Evolutionary conservation across 345 rosid species (phyloP), one percentile per base, ranked within the genome.

Genomic region (Excoecaria cochinchinensis): DNA sequence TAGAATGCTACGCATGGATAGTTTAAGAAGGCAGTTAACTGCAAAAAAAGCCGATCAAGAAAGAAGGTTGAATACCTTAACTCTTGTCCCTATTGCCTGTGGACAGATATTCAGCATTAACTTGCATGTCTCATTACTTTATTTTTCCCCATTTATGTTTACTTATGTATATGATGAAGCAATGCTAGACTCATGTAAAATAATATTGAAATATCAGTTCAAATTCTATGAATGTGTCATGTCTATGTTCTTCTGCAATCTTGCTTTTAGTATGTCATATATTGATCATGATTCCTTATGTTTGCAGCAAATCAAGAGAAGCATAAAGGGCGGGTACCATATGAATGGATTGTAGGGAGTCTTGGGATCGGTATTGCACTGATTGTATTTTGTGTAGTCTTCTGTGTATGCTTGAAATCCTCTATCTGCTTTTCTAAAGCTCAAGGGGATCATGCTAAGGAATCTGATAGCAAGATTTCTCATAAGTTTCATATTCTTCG

Each of bases 261-360:
- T 16, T 42, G 78, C 55, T 74, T 66, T 13, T 24, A 16, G 36
- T 60, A 67, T 46, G 56, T 40, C 52, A 78, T 67, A 57, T 69
- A 73, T 55, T 66, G 38, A 64, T 55, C 25, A 70, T 1, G 46
- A 11, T 74, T 21, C 56, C 17, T 16, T 71, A 67, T 77, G 60
- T 77, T 77, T 84, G 87, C 92, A 91, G 99, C 69, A 65, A 85
- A 63, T 72, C 78, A 82, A 80, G 86, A 50, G 76, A 69, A 74
- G 78, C 95, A 80, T 72, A 89, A 77, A 82, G 75, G 74, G 70
- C 94, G 75, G 76, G 85, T 88, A 75, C 90, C 92, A 61, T 90
- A 89, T 47, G 90, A 81, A 79, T 95, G 98, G 99, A 92, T 92
- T 74, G 80, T 92, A 60, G 97, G 97, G 58, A 90, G 94, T 79